phyloP scores from a whole-genome alignment of 306 rosid genomes.

The Castanospermum australe region DNA sequence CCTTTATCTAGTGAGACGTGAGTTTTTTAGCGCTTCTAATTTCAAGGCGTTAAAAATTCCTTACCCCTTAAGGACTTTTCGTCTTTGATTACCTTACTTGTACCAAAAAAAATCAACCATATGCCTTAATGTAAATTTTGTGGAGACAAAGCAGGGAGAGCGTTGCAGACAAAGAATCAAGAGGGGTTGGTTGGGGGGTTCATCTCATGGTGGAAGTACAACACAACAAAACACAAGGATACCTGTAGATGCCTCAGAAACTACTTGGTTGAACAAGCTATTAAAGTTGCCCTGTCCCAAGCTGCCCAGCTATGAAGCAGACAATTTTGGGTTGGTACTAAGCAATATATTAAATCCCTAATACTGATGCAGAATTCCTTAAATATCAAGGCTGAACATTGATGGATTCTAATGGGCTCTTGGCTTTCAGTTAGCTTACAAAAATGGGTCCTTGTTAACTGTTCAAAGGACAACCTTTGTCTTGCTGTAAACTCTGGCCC shows the following conservation, averaged over 20 bases:
- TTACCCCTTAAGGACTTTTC: no score
- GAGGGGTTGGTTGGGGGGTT: constrained; percentile 8
- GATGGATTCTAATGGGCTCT: constrained; percentile 41
- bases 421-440: constrained; percentile 25
- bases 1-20: no score
- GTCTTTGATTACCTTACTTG: no score
- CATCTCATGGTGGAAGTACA: constrained; percentile 8
- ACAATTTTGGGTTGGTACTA: constrained; percentile 40
- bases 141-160: constrained; percentile 11
- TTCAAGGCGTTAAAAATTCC: no score
- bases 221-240: constrained; percentile 17
- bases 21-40: no score
- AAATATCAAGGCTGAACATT: constrained; percentile 31
- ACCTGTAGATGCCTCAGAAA: background rate
- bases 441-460: constrained; percentile 28
- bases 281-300: constrained; percentile 16
- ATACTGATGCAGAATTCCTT: background rate
- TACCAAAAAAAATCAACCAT: background rate
- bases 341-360: background rate
- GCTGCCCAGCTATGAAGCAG: constrained; percentile 24
- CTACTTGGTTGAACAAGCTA: constrained; percentile 4
- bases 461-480: constrained; percentile 27
- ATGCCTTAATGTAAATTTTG: background rate
- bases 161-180: constrained; percentile 8
- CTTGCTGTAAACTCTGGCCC: constrained; percentile 11